These are phyloP conservation scores for Baorangia bicolor DNA, from an alignment of 768 basidiomycete species.

Conservation along the genomic window DNA sequence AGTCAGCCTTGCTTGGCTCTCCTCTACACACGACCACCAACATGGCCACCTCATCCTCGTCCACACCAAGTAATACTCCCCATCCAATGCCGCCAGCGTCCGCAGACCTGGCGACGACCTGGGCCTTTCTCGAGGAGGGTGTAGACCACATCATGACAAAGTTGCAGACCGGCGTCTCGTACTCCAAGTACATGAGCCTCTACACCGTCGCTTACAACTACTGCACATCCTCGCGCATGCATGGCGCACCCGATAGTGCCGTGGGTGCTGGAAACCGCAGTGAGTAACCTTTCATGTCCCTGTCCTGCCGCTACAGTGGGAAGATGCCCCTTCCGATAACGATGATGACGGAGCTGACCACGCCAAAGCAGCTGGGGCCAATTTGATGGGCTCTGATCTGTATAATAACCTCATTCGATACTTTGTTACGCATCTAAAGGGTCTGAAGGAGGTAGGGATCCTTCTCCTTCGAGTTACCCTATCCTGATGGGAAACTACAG, in stretches of 20 bases:
- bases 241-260: conserved; percentile 41
- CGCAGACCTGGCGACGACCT: conserved; percentile 80
- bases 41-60: conserved; percentile 34
- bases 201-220: conserved; percentile 98
- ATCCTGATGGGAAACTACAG: conserved; percentile 40
- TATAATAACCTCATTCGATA: conserved; percentile 94
- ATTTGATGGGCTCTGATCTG: conserved; percentile 95
- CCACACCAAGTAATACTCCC: conserved; percentile 30
- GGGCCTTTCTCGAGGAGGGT: conserved; percentile 82
- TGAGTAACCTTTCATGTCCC: conserved; percentile 37
- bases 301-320: conserved; percentile 15
- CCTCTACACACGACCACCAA: conserved; percentile 31
- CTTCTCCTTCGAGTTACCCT: conserved; percentile 21
- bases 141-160: conserved; percentile 94
- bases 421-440: conserved; percentile 79
- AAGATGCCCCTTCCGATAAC: conserved; percentile 26
- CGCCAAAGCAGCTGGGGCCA: conserved; percentile 70
- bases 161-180: conserved; percentile 83
- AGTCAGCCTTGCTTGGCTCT: background rate
- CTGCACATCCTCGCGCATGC: conserved; percentile 88
- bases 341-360: conserved; percentile 18
- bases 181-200: conserved; percentile 82
- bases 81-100: conserved; percentile 61
- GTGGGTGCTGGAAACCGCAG: conserved; percentile 48
- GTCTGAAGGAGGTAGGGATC: conserved; percentile 55